A percentile compares a stretch with the other conserved stretches of the same genome.
These are phyloP conservation scores for Adansonia gregorii DNA, from an alignment of 441 rosid genomes.

Conservation along the genomic window DNA sequence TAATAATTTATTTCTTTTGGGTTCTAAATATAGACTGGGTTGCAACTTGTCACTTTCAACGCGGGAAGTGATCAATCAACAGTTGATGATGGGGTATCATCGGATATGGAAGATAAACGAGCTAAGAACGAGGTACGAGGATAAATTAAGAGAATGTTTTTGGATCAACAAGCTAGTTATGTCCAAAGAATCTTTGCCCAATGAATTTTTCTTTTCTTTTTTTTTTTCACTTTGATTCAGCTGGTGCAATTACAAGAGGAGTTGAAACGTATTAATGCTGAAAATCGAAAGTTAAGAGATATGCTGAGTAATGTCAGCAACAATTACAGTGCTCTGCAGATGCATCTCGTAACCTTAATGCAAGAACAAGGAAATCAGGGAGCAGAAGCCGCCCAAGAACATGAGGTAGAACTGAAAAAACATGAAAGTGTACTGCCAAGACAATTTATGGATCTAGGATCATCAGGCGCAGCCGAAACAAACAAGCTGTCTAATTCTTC, in stretches of 20 bases:
- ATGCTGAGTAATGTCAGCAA: conserved; percentile 68
- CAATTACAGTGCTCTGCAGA: conserved; percentile 67
- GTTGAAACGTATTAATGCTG: conserved; percentile 65
- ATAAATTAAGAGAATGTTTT: too few relatives aligned
- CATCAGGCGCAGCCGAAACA: conserved; percentile 39
- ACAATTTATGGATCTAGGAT: conserved; percentile 70
- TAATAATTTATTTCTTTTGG: background rate
- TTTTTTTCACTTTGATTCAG: conserved; percentile 34
- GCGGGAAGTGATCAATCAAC: conserved; percentile 77
- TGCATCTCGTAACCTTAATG: conserved; percentile 62
- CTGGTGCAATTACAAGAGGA: conserved; percentile 61
- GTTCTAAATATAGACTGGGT: conserved; percentile 55
- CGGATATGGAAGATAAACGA: conserved; percentile 58
- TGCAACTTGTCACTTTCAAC: conserved; percentile 71
- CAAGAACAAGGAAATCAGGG: conserved; percentile 55
- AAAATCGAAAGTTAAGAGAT: conserved; percentile 69
- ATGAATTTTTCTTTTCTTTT: too few relatives aligned
- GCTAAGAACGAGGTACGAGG: conserved; percentile 60
- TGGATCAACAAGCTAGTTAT: background rate
- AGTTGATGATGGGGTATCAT: conserved; percentile 73
- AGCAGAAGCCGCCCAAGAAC: conserved; percentile 33
- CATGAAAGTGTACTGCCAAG: conserved; percentile 53
- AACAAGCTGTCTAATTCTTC: conserved; percentile 55
- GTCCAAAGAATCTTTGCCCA: background rate
- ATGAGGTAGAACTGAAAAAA: conserved; percentile 47